phyloP scores from a whole-genome alignment of 106 monocot species.

The Dendrobium nobile region DNA sequence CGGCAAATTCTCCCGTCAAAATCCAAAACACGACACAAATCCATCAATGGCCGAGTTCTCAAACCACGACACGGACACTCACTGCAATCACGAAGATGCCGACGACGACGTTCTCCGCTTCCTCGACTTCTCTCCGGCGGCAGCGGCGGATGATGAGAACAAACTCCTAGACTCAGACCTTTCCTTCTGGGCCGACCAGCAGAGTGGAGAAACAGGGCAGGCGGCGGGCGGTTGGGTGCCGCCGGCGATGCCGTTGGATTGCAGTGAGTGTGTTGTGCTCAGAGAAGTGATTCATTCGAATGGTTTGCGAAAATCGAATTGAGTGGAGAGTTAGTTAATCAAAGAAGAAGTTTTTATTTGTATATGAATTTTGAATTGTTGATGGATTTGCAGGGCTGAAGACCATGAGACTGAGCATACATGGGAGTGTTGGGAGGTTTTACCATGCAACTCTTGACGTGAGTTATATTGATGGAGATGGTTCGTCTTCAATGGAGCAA shows the following conservation, averaged over 20 bases:
- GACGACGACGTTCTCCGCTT: constrained; percentile 4
- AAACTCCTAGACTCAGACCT: not conserved
- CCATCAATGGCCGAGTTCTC: not conserved
- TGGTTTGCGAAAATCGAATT: constrained; percentile 10
- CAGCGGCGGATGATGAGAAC: not conserved
- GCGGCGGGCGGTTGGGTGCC: not conserved
- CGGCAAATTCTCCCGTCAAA: too few species aligned
- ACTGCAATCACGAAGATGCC: not conserved
- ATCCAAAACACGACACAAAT: too few species aligned
- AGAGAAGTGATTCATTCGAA: constrained; percentile 49
- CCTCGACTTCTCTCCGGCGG: not conserved
- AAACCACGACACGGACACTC: not conserved
- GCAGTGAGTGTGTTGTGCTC: constrained; percentile 33
- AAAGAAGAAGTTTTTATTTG: not conserved
- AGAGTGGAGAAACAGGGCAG: too few species aligned
- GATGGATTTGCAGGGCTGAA: constrained; percentile 11
- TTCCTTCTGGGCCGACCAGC: not conserved
- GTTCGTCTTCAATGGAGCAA: constrained; percentile 5
- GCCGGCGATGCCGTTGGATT: constrained; percentile 15
- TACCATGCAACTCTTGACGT: constrained; percentile 38
- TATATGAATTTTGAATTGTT: not conserved
- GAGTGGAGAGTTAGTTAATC: not conserved
- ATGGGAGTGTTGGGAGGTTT: constrained; percentile 42
- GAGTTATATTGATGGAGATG: constrained; percentile 1
- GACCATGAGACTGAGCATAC: constrained; percentile 34